Conservation (phyloP, 2,329 filamentous ascomycete genomes). For the Tolypocladium endophyticum region DNA sequence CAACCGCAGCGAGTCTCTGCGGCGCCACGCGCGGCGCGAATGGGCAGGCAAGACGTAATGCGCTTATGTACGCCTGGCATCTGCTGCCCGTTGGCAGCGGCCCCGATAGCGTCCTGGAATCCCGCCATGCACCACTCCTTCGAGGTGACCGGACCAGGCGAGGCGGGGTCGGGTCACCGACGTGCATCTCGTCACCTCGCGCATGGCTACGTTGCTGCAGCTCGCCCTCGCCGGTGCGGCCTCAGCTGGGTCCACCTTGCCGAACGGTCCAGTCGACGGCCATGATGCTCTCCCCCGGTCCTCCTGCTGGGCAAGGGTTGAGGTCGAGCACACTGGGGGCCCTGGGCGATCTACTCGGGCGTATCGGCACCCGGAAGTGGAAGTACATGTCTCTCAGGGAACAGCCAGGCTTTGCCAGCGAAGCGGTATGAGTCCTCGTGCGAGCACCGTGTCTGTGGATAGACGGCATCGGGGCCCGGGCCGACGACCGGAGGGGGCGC, state of each 20-base stretch:
- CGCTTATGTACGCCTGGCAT: constrained; percentile 8
- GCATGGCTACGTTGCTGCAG: neutral
- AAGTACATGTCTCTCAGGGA: no score
- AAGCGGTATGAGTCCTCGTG: neutral
- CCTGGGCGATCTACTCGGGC: neutral
- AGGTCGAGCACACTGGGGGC: neutral
- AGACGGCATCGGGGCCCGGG: neutral
- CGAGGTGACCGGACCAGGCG: neutral
- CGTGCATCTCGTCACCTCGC: neutral
- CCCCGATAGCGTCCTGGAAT: no score
- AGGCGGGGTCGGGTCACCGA: neutral
- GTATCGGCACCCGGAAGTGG: neutral
- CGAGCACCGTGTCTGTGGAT: neutral
- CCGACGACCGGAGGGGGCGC: neutral
- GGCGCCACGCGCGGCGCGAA: constrained; percentile 9
- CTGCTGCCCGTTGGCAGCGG: neutral
- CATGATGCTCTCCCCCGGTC: neutral
- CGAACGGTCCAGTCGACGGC: neutral
- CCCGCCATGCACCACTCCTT: neutral
- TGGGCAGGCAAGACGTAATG: constrained; percentile 15
- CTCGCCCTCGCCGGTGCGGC: neutral
- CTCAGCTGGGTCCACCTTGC: neutral
- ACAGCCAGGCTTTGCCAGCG: no score
- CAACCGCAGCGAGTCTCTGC: neutral
- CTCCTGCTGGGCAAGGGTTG: neutral